These are phyloP conservation scores for Podospora sp. DNA, from an alignment of 495 filamentous ascomycete species.

Conservation along the genomic window DNA sequence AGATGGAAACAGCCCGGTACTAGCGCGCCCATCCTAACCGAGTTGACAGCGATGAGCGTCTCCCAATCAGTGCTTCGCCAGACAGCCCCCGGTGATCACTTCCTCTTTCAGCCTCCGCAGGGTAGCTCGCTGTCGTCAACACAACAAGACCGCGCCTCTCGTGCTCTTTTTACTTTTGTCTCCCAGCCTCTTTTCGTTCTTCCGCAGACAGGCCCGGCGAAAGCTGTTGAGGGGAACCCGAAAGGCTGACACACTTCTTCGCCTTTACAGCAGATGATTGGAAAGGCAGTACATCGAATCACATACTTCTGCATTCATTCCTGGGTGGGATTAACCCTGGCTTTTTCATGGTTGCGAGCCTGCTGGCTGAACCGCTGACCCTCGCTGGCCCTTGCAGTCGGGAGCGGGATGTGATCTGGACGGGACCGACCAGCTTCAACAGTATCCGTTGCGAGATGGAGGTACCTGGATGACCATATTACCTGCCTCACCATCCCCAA, in stretches of 20 bases:
- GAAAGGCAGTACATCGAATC: neutral
- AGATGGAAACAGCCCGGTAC: neutral
- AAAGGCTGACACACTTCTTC: neutral
- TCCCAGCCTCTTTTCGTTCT: neutral
- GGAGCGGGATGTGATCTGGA: neutral
- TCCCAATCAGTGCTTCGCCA: conserved; percentile 4
- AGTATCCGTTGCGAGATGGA: too few relatives aligned
- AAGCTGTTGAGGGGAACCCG: neutral
- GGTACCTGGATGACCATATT: too few relatives aligned
- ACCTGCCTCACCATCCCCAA: neutral
- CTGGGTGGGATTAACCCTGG: neutral
- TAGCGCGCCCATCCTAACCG: neutral
- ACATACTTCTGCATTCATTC: neutral
- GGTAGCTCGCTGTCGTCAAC: neutral
- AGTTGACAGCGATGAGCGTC: neutral
- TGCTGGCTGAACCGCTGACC: neutral
- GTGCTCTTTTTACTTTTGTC: neutral
- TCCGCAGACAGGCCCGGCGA: neutral
- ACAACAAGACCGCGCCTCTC: neutral
- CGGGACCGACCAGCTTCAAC: too few relatives aligned
- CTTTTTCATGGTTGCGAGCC: neutral
- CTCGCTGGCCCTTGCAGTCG: neutral
- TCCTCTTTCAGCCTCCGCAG: conserved; percentile 1
- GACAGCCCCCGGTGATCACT: conserved; percentile 15
- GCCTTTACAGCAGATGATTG: neutral